phyloP scores from a whole-genome alignment of 495 filamentous ascomycete species.

The Trichodelitschia bisporula region DNA sequence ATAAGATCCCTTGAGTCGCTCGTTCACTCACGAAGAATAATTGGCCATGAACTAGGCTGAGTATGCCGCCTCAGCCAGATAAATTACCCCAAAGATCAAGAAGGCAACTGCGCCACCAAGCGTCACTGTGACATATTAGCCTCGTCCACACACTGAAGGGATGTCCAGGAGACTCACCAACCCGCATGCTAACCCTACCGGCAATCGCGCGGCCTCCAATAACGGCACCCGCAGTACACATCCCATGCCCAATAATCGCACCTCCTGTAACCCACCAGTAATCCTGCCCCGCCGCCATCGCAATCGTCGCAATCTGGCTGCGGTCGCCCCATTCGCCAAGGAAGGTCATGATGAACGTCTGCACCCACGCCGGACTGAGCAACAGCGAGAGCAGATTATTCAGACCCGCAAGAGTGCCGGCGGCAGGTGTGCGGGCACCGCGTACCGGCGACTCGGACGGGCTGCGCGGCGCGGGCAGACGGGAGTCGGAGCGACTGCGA shows the following conservation, averaged over 20 bases:
- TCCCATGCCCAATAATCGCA: conserved; percentile 61
- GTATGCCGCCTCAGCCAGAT: conserved; percentile 48
- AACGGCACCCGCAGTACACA: conserved; percentile 84
- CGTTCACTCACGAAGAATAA: too few species aligned
- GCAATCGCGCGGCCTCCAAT: conserved; percentile 82
- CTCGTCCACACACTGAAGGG: not conserved
- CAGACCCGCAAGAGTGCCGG: conserved; percentile 25
- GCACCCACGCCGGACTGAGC: conserved; percentile 89
- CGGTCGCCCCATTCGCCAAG: conserved; percentile 95
- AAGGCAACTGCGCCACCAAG: conserved; percentile 86
- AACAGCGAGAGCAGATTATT: conserved; percentile 73
- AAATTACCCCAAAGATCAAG: conserved; percentile 74
- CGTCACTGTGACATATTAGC: conserved; percentile 37
- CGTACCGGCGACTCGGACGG: conserved; percentile 35
- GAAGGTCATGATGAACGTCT: conserved; percentile 98
- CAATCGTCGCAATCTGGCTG: conserved; percentile 94
- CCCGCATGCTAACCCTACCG: conserved; percentile 79
- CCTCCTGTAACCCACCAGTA: conserved; percentile 98
- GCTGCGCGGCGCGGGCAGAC: conserved; percentile 32
- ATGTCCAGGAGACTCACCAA: conserved; percentile 42
- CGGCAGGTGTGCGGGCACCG: conserved; percentile 19
- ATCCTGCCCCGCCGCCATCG: conserved; percentile 94
- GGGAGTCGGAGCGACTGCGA: conserved; percentile 32
- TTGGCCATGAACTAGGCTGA: conserved; percentile 1
- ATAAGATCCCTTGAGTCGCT: too few species aligned